Evolutionary conservation across 306 rosid species (phyloP), one percentile per base, ranked within the genome.

Genomic region (Rosa persica): DNA sequence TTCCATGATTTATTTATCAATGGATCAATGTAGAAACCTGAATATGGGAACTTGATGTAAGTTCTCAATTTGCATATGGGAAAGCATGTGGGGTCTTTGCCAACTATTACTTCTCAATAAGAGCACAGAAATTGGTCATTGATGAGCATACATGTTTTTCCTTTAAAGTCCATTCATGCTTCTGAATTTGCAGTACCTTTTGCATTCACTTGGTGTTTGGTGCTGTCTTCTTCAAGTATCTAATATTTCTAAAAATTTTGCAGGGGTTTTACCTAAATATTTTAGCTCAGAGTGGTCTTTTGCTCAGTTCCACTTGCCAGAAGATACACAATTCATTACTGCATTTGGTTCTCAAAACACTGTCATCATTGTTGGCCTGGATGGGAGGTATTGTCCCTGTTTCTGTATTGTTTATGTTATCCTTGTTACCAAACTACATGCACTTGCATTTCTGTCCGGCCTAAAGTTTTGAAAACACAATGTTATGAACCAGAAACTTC

Each of bases 271-370:
- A 76, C 99, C 99, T 74, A 95, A 91, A 89, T 95, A 95, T 82
- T 95, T 95, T 78, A 95, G 99, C 89, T 95, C 98, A 17, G 99
- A 95, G 82, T 91, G 99, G 99, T 95, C 99, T 78, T 91, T 95
- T 87, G 93, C 99, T 22, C 96, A 67, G 85, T 89, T 91, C 88
- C 99, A 70, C 86, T 83, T 93, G 79, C 93, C 96, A 55, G 97
- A 89, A 74, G 88, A 78, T 76, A 84, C 93, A 44, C 88, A 80
- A 73, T 93, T 83, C 80, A 91, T 93, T 74, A 94, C 91, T 64
- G 91, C 99, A 51, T 95, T 95, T 80, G 99, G 99, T 81, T 82
- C 96, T 73, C 94, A 85, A 76, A 91, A 93, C 85, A 76, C 85
- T 16, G 76, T 93, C 72, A 71, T 95, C 66, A 79, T 91, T 60